Conservation (phyloP, 1,284 basidiomycete genomes). For the Bjerkandera adusta region DNA sequence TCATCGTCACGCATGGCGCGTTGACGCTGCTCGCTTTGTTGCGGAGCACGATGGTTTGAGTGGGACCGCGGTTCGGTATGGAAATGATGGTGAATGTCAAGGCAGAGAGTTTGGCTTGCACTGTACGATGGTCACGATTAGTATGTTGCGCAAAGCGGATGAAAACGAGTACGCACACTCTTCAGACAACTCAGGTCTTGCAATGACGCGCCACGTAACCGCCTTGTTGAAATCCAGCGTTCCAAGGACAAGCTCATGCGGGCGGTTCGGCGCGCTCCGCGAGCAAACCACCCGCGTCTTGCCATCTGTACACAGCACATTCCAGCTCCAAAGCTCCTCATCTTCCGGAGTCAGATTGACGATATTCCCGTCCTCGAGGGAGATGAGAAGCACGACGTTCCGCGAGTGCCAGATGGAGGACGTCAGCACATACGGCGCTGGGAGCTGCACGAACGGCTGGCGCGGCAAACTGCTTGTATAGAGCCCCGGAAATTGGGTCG, state of each 20-base stretch:
- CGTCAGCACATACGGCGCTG: constrained; percentile 28
- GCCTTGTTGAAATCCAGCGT: constrained; percentile 29
- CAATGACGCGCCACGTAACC: constrained; percentile 41
- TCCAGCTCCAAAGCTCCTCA: constrained; percentile 45
- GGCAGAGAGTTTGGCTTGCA: constrained; percentile 36
- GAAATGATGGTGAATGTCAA: constrained; percentile 42
- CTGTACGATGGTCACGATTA: constrained; percentile 27
- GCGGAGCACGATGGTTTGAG: constrained; percentile 53
- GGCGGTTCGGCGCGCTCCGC: constrained; percentile 47
- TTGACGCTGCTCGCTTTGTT: constrained; percentile 20
- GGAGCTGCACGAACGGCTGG: constrained; percentile 40
- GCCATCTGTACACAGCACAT: constrained; percentile 52
- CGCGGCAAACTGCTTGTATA: constrained; percentile 51
- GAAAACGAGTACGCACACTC: constrained; percentile 34
- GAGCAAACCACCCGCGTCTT: constrained; percentile 42
- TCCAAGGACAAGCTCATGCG: constrained; percentile 52
- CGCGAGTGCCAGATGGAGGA: constrained; percentile 54
- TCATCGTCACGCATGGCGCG: constrained; percentile 45
- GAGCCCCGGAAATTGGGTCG: constrained; percentile 58
- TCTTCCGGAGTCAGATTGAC: constrained; percentile 39
- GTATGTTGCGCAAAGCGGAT: neutral
- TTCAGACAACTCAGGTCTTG: constrained; percentile 37
- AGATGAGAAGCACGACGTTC: constrained; percentile 44
- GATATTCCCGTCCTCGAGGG: constrained; percentile 35
- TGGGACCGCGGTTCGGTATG: constrained; percentile 45